phyloP scores from a whole-genome alignment of 306 rosid species.

The Argentina anserina region DNA sequence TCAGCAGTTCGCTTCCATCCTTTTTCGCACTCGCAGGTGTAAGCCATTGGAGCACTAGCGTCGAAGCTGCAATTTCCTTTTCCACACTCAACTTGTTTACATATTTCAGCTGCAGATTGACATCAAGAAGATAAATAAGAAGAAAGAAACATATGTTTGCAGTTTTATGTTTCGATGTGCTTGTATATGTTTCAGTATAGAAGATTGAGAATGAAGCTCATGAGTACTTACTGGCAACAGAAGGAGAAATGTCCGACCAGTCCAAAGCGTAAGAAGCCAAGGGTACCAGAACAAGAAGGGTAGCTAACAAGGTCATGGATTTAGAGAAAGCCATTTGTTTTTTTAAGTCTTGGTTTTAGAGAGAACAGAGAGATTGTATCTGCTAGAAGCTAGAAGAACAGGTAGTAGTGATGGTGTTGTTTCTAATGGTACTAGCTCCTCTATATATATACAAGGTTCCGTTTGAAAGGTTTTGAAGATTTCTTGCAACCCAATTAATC shows the following conservation, averaged over 20 bases:
- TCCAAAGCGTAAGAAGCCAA: slow-evolving; percentile 17
- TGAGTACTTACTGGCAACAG: slow-evolving; percentile 24
- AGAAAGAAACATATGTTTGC: neutral
- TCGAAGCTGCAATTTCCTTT: slow-evolving; percentile 50
- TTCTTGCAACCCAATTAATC: slow-evolving; percentile 17
- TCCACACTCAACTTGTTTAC: slow-evolving; percentile 70
- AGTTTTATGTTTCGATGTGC: neutral
- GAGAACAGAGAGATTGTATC: neutral
- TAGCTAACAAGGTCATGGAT: slow-evolving; percentile 27
- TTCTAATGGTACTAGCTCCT: neutral
- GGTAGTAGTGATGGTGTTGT: neutral
- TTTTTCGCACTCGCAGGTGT: slow-evolving; percentile 49
- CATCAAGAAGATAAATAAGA: neutral
- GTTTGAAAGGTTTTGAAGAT: neutral
- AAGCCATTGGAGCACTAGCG: slow-evolving; percentile 32
- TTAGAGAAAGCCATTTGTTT: slow-evolving; percentile 32
- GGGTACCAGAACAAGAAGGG: slow-evolving; percentile 26
- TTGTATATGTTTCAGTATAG: neutral
- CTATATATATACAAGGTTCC: neutral
- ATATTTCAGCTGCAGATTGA: slow-evolving; percentile 42
- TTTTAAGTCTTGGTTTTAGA: neutral
- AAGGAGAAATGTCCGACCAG: slow-evolving; percentile 16
- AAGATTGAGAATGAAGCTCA: slow-evolving; percentile 1
- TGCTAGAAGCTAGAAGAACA: neutral
- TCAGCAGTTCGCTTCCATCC: slow-evolving; percentile 67